Conservation (phyloP, 2,329 filamentous ascomycete genomes). For the Berkeleyomyces basicola region DNA sequence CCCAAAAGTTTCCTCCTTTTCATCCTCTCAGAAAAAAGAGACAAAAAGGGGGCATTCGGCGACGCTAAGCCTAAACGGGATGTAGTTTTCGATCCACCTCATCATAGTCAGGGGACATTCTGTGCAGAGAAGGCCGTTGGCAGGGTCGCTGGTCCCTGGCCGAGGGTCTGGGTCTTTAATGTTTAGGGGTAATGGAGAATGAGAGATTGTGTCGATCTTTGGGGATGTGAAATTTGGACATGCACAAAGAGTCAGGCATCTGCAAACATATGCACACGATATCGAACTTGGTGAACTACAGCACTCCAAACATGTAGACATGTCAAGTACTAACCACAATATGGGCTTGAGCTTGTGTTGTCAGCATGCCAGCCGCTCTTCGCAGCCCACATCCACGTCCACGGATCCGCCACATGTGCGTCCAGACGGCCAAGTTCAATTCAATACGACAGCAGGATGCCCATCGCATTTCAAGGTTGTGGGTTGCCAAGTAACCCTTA, state of each 20-base stretch:
- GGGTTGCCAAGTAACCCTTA: too few relatives aligned
- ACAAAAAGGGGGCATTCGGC: background rate
- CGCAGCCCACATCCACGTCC: too few relatives aligned
- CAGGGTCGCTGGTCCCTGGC: background rate
- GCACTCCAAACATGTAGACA: too few relatives aligned
- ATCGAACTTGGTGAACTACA: background rate
- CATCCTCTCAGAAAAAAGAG: background rate
- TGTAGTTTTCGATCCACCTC: background rate
- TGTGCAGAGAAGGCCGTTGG: background rate
- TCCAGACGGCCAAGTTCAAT: too few relatives aligned
- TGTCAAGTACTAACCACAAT: too few relatives aligned
- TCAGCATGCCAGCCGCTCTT: too few relatives aligned
- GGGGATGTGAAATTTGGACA: background rate
- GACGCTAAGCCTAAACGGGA: background rate
- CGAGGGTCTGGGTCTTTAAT: background rate
- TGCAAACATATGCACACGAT: background rate
- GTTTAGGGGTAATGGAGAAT: background rate
- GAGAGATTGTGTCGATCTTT: background rate
- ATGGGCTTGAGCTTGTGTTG: too few relatives aligned
- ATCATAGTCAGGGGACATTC: background rate
- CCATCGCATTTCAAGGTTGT: too few relatives aligned
- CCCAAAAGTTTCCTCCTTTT: background rate
- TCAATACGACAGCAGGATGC: too few relatives aligned
- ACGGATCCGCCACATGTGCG: too few relatives aligned
- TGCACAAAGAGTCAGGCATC: background rate